Conservation (phyloP, 78 protist genomes). For the Guillardia theta region DNA sequence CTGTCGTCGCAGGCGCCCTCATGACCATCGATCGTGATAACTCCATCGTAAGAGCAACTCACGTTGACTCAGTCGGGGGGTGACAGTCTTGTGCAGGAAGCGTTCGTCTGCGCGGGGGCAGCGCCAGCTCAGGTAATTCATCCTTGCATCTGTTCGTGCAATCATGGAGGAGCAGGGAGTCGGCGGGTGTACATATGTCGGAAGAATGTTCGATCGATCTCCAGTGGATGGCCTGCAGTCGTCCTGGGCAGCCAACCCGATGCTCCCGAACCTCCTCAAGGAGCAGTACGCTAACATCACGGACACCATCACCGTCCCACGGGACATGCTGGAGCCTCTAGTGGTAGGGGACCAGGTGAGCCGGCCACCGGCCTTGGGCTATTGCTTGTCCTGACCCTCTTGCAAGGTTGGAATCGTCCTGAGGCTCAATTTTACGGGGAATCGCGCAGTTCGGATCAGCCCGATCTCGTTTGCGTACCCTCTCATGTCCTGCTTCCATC, state of each 20-base stretch:
- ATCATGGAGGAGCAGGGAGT: not conserved
- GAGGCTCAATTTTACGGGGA: not conserved
- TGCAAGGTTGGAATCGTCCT: no score
- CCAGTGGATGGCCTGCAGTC: not conserved
- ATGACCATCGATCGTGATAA: no score
- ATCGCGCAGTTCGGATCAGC: no score
- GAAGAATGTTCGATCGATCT: not conserved
- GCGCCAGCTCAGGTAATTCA: no score
- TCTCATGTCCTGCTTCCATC: not conserved
- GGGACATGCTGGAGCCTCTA: not conserved
- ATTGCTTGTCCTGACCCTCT: no score
- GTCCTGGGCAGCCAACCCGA: not conserved
- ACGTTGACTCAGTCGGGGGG: no score
- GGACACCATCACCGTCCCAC: not conserved
- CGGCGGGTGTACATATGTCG: not conserved
- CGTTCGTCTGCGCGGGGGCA: no score
- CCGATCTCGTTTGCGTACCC: not conserved
- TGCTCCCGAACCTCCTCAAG: not conserved
- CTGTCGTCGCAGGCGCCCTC: not conserved
- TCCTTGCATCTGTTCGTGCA: no score
- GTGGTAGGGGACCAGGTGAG: not conserved
- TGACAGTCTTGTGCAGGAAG: not conserved
- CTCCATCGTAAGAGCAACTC: no score
- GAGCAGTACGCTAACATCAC: not conserved
- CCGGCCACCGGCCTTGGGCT: not conserved